These are phyloP conservation scores for Chaetomium sp. DNA, from an alignment of 2,329 filamentous ascomycete species.

Conservation along the genomic window DNA sequence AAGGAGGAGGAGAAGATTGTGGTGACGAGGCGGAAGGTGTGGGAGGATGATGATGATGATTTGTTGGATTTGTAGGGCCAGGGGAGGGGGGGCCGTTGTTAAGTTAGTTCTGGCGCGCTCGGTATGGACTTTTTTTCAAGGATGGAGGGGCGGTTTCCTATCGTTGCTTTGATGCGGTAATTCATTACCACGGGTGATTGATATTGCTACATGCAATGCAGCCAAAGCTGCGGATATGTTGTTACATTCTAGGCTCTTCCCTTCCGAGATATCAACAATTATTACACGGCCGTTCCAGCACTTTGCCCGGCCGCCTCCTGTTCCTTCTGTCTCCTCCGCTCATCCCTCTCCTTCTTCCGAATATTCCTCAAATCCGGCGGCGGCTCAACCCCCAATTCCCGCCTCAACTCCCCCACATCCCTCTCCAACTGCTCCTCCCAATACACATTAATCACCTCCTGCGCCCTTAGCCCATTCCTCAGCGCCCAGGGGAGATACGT, in stretches of 20 bases:
- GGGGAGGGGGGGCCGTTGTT: background rate
- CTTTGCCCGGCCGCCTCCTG: conserved; percentile 5
- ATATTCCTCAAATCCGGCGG: conserved; percentile 81
- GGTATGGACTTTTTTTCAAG: background rate
- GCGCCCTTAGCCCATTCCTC: conserved; percentile 66
- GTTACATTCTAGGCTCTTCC: too few species aligned
- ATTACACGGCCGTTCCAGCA: background rate
- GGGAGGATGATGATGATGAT: conserved; percentile 80
- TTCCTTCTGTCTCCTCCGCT: conserved; percentile 56
- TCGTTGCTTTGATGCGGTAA: too few species aligned
- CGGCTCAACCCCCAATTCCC: conserved; percentile 73
- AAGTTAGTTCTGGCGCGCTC: background rate
- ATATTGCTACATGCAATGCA: too few species aligned
- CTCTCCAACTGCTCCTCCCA: conserved; percentile 93
- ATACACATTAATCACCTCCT: conserved; percentile 90
- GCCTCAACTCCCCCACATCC: conserved; percentile 69
- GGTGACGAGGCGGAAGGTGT: conserved; percentile 75
- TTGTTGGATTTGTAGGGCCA: conserved; percentile 48
- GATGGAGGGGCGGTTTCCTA: background rate
- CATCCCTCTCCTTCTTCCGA: conserved; percentile 61
- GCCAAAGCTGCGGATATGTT: too few species aligned
- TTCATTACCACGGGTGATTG: too few species aligned
- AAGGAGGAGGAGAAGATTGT: conserved; percentile 79
- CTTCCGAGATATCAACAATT: background rate
- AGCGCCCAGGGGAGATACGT: conserved; percentile 89